phyloP scores from a whole-genome alignment of 129 eudicot species.

The Arctium minus region DNA sequence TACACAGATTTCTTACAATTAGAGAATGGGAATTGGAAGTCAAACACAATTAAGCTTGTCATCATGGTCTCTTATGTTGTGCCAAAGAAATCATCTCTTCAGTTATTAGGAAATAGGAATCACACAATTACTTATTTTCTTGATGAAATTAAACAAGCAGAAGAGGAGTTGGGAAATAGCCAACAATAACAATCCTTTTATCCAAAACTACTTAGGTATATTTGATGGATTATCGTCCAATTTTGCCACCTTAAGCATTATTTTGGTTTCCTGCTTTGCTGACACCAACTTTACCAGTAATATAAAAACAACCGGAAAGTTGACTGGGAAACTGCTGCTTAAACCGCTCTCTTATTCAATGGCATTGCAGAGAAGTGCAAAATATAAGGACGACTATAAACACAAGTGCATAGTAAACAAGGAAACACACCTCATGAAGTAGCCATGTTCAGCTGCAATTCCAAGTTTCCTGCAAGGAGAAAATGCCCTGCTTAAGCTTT shows the following conservation, averaged over 20 bases:
- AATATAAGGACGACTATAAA: not conserved
- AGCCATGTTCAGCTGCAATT: constrained; percentile 97
- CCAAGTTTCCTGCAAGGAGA: constrained; percentile 80
- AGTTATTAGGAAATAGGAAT: not conserved
- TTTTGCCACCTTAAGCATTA: not conserved
- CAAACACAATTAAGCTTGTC: not conserved
- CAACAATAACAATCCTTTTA: not conserved
- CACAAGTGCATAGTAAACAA: not conserved
- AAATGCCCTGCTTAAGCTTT: constrained; percentile 62
- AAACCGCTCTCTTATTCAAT: not conserved
- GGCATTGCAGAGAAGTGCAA: not conserved
- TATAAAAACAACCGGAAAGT: not conserved
- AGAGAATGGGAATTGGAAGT: not conserved
- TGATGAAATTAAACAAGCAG: not conserved
- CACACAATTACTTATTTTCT: not conserved
- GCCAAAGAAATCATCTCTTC: not conserved
- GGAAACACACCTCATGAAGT: constrained; percentile 66
- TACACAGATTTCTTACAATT: not conserved
- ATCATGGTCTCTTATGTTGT: not conserved
- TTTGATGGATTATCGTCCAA: not conserved
- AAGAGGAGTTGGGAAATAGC: not conserved
- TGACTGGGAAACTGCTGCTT: not conserved
- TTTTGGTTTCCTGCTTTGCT: not conserved
- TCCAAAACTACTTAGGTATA: not conserved
- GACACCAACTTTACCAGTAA: not conserved